Percentiles rank a stretch among this genome's conserved stretches.
phyloP scores from a whole-genome alignment of 306 rosid species.

The Cicer arietinum region DNA sequence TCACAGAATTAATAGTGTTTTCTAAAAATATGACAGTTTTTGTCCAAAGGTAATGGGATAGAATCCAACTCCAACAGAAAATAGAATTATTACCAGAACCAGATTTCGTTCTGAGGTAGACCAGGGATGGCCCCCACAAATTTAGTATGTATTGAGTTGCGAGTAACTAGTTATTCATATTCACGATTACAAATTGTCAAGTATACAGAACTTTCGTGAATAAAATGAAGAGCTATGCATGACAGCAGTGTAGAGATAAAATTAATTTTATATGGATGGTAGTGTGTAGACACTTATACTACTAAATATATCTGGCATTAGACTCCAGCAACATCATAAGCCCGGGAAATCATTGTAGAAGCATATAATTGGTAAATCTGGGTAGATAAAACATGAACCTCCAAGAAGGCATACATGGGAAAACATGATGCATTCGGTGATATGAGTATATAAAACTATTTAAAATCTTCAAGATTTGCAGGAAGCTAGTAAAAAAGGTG shows the following conservation, averaged over 20 bases:
- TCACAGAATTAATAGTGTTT: slow-evolving; percentile 16
- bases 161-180: slow-evolving; percentile 28
- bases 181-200: slow-evolving; percentile 3
- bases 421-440: neutral
- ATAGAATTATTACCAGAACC: slow-evolving; percentile 28
- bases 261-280: slow-evolving; percentile 17
- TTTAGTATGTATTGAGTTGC: slow-evolving; percentile 2
- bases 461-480: slow-evolving; percentile 18
- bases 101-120: slow-evolving; percentile 31
- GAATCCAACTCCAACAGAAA: slow-evolving; percentile 28
- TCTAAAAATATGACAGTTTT: slow-evolving; percentile 14
- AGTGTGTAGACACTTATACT: neutral
- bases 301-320: neutral
- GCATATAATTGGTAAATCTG: slow-evolving; percentile 34
- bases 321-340: slow-evolving; percentile 33
- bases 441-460: neutral
- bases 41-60: slow-evolving; percentile 20
- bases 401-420: slow-evolving; percentile 28
- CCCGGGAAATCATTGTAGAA: slow-evolving; percentile 29
- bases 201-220: slow-evolving; percentile 7
- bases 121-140: slow-evolving; percentile 29
- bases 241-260: neutral
- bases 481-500: neutral
- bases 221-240: slow-evolving; percentile 13
- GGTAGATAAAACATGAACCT: slow-evolving; percentile 22